Evolutionary conservation across 805 yeast species (phyloP), one percentile per base, ranked within the genome.

Genomic region (Candida pini): DNA sequence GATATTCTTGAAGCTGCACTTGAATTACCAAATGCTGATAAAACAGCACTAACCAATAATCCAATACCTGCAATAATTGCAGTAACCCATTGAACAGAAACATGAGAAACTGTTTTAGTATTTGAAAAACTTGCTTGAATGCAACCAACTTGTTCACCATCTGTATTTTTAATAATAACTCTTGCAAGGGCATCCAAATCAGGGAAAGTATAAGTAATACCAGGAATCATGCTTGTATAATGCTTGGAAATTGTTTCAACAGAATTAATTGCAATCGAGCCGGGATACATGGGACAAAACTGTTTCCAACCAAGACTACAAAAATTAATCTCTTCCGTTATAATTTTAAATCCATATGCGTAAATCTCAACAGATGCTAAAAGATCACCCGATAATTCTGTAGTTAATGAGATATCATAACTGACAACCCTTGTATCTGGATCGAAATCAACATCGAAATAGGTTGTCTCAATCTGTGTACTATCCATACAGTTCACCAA

Each of bases 21-120:
- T 7, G 95, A 83, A 58, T 83, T 84, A 38, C 96, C 96, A 56
- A 82, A 80, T 4, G 89, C 73, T 4, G 94, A 78, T 41, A 87
- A 66, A n/a, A 82, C 43, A 5, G 94, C 89, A n/a, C 94, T 84
- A 13, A 80, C 69, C 29, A 88, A 62, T 39, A 89, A 60, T n/a
- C 96, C 96, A 20, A 85, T 58, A 43, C 96, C 96, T 1, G 95
- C 87, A 49, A 88, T 68, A 15, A 81, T 80, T 2, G 97, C 97
- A 14, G 96, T 86, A 26, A 86, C 95, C 97, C 97, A 89, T 60
- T 84, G 82, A 38, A 81, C 88, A 45, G 84, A 84, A 2, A 73
- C 67, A 53, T 86, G 95, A 28, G 83, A 63, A 15, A 87, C 90
- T 2, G 94, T 79, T 49, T 79, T 83, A 24, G 89, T 87, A 54